Evolutionary conservation across 192 early-diverging fungal species (phyloP).

Genomic region (Funneliformis geosporum): DNA sequence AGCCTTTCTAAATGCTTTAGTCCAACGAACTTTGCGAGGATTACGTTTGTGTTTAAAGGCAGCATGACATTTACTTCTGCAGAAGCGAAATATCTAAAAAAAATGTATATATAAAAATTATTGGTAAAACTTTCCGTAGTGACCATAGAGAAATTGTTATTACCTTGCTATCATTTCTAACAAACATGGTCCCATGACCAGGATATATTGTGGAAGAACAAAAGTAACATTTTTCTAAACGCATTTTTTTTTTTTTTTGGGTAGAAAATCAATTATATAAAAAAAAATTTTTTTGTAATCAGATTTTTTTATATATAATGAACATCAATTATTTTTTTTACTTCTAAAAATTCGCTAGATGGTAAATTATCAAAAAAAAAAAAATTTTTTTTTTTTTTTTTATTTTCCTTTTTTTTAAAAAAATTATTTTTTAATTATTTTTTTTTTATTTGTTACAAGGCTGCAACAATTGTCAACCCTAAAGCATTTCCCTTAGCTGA

Average conservation of each 20-base stretch:
- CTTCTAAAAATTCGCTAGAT: background rate
- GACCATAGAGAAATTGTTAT: background rate
- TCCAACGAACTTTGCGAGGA: slow-evolving; percentile 99
- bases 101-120: slow-evolving; percentile 26
- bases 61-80: slow-evolving; percentile 99
- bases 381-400: background rate
- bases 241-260: slow-evolving; percentile 63
- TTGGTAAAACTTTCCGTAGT: background rate
- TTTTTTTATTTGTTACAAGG: background rate
- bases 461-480: slow-evolving; percentile 51
- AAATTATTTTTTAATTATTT: no score
- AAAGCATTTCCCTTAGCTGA: slow-evolving; percentile 93
- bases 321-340: no score
- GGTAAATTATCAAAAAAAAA: slow-evolving; percentile 1
- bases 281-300: no score
- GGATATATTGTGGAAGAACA: slow-evolving; percentile 97
- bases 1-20: slow-evolving; percentile 98
- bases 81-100: slow-evolving; percentile 87
- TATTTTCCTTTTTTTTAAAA: no score
- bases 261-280: background rate
- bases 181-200: slow-evolving; percentile 99
- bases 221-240: slow-evolving; percentile 99
- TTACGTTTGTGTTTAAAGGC: slow-evolving; percentile 99
- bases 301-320: no score
- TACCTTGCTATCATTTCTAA: slow-evolving; percentile 96